phyloP scores from a whole-genome alignment of 495 filamentous ascomycete genomes.

The Penicillium soppii region DNA sequence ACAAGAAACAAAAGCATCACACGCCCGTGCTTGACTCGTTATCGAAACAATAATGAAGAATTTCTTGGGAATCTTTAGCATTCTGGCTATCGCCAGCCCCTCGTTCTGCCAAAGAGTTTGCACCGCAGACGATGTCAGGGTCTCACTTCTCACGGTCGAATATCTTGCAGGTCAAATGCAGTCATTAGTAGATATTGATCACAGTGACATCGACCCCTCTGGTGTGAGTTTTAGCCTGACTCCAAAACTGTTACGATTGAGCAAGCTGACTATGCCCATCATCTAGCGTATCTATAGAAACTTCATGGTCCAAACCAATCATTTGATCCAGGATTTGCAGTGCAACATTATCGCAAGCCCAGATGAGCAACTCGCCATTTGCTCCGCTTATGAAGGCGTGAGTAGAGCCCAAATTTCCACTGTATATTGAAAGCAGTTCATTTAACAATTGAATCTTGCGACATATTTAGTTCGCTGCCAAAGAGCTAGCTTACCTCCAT shows the following conservation, averaged over 20 bases:
- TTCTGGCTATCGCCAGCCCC: neutral
- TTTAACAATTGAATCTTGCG: neutral
- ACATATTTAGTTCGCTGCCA: neutral
- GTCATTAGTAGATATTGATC: neutral
- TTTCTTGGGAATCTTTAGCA: neutral
- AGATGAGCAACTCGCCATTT: neutral
- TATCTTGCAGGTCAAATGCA: neutral
- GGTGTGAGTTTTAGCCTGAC: neutral
- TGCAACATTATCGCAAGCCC: neutral
- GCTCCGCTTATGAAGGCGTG: neutral
- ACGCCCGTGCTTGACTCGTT: no score
- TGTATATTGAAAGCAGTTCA: neutral
- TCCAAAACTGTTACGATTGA: neutral
- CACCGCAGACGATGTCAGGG: neutral
- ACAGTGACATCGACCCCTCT: neutral
- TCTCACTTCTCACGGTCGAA: neutral
- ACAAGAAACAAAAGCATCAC: no score
- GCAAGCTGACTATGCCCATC: neutral
- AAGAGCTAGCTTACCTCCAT: neutral
- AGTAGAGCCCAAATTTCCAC: neutral
- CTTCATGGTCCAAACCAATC: neutral
- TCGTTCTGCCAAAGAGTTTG: neutral
- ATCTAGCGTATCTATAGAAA: neutral
- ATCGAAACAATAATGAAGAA: no score
- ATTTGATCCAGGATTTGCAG: neutral